Base-by-base conservation (phyloP, 2,329 filamentous ascomycete genomes). In the Akanthomyces muscarius region DNA sequence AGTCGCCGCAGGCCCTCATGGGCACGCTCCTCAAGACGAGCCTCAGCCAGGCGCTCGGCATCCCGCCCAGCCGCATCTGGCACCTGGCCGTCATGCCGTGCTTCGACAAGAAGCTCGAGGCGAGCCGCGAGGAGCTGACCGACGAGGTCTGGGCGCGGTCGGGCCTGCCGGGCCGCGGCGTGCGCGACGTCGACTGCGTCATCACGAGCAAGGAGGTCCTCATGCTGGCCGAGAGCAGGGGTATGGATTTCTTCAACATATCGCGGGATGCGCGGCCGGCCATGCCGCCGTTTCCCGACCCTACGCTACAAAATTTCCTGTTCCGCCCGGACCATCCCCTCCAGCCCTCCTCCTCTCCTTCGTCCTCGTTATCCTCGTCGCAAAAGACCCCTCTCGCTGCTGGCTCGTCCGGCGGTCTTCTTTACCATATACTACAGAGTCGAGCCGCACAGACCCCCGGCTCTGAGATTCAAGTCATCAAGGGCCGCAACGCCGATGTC, bases 81-180 rank as follows among this genome's bases (percentile, higher is more conserved):
- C 94, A 98, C 75, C 77, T 98, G 60, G 92, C 94, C 14, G 83
- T 99, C 52, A 99, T 99, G 95, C 95, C 95, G 23, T 99, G 95
- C 75, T 98, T 99, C 74, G 95, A 99, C 75, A 99, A 99, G 81
- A 99, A 99, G 76, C 84, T 99, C 33, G 95, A 99, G 77, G 95
- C 95, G 7, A 96, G 92, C 69, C 88, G 95, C 60, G 89, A 92
- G 74, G 95, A 99, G 75, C 84, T 99, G 45, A 98, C 93, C 0
- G 90, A 94, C 72, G 78, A 83, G 7, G 85, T 86, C 18, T 97
- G 93, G 93, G 79, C 75, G 61, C 80, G 75, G 47, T 78, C 77
- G 59, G 80, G 77, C 16, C 72, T 71, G 54, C 78, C 82, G 1
- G 80, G 78, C 1, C 76, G 78, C 55, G 85, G 86, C 1, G 83